These are phyloP conservation scores for Dryas alaskensis DNA, from an alignment of 306 rosid species.

Conservation along the genomic window DNA sequence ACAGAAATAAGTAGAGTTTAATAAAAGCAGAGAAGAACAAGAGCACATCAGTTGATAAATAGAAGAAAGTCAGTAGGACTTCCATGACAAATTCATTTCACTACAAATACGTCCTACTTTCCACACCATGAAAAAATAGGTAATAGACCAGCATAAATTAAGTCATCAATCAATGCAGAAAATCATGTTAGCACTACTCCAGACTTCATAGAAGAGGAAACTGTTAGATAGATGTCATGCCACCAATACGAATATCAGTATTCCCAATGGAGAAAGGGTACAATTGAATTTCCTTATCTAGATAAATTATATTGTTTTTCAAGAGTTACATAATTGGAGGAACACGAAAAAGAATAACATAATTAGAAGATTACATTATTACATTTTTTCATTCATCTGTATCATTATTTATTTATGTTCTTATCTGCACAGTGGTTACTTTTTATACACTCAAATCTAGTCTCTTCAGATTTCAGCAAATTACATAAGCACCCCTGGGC, in stretches of 20 bases:
- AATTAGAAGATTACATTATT: background rate
- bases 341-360: background rate
- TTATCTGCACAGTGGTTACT: slow-evolving; percentile 1
- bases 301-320: background rate
- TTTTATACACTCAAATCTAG: background rate
- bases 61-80: background rate
- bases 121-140: background rate
- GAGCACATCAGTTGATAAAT: background rate
- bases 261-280: background rate
- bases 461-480: background rate
- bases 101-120: background rate
- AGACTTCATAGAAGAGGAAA: background rate
- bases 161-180: background rate
- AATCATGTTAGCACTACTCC: background rate
- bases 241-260: background rate
- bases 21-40: background rate
- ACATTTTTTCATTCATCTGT: background rate
- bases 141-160: background rate
- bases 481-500: background rate
- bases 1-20: background rate
- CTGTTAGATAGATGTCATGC: background rate
- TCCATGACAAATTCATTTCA: background rate
- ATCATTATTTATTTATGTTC: background rate
- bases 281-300: background rate
- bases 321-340: background rate